Evolutionary conservation across 1,139 yeast genomes (phyloP).

Genomic region (Protomyces arabidopsidicola): DNA sequence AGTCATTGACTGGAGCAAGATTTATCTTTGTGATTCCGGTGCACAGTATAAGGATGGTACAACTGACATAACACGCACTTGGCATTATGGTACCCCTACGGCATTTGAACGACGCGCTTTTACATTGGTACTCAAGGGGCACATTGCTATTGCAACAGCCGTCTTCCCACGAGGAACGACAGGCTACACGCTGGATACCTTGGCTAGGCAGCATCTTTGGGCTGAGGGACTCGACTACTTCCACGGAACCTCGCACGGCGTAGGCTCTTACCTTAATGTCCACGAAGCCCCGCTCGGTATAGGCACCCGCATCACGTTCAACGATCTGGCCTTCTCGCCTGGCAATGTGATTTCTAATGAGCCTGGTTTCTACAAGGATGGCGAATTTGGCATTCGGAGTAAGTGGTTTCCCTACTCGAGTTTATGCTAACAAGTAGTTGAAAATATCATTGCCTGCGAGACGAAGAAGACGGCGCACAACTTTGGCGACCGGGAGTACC

Average conservation of each 20-base stretch:
- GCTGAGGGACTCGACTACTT: constrained; percentile 78
- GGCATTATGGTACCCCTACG: constrained; percentile 71
- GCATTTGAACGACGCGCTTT: constrained; percentile 66
- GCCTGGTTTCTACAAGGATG: constrained; percentile 93
- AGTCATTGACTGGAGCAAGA: constrained; percentile 66
- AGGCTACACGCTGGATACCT: constrained; percentile 74
- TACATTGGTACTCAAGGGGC: constrained; percentile 89
- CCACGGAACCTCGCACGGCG: constrained; percentile 98
- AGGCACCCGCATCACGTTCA: constrained; percentile 50
- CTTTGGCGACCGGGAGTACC: constrained; percentile 55
- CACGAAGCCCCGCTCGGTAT: constrained; percentile 97
- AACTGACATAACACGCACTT: constrained; percentile 90
- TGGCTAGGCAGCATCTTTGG: constrained; percentile 92
- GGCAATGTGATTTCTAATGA: constrained; percentile 89
- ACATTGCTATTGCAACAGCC: constrained; percentile 68
- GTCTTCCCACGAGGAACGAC: constrained; percentile 84
- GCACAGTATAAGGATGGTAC: constrained; percentile 91
- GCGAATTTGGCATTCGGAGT: constrained; percentile 81
- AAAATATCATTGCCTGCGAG: constrained; percentile 64
- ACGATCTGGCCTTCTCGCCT: constrained; percentile 46
- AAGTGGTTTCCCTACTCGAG: not conserved
- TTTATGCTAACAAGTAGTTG: constrained; percentile 43
- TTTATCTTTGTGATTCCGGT: constrained; percentile 88
- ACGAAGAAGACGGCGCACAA: constrained; percentile 45
- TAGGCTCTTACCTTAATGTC: constrained; percentile 85